These are phyloP conservation scores for Tulasnella sp. DNA, from an alignment of 768 basidiomycete species.

Conservation along the genomic window DNA sequence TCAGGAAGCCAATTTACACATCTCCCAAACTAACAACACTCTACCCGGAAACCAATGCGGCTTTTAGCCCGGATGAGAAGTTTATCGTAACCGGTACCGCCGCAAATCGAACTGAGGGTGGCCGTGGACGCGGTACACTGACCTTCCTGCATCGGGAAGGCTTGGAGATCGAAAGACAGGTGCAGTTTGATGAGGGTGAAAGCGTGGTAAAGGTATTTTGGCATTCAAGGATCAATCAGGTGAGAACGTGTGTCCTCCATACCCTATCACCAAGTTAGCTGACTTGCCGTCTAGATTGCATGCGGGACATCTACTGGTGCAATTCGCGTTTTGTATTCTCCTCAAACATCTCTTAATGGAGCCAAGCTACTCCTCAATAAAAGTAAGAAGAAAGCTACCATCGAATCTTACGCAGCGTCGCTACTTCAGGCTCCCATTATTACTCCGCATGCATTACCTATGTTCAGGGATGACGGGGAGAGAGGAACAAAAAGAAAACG, in stretches of 20 bases:
- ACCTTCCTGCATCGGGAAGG: constrained; percentile 59
- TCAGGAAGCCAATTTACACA: constrained; percentile 73
- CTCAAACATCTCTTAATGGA: constrained; percentile 77
- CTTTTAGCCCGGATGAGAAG: constrained; percentile 91
- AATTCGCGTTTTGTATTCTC: constrained; percentile 86
- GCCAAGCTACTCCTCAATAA: constrained; percentile 82
- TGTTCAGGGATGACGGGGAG: constrained; percentile 67
- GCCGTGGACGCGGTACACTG: constrained; percentile 41
- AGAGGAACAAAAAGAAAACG: constrained; percentile 61
- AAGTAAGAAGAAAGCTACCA: constrained; percentile 61
- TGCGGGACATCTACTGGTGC: constrained; percentile 78
- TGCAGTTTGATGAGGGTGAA: constrained; percentile 24
- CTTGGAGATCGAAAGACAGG: constrained; percentile 54
- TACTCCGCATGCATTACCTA: constrained; percentile 82
- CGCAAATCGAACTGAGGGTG: constrained; percentile 41
- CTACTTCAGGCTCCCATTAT: constrained; percentile 76
- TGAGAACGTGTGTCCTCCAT: constrained; percentile 28
- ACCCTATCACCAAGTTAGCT: not conserved
- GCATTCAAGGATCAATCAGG: constrained; percentile 98
- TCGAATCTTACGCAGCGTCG: constrained; percentile 83
- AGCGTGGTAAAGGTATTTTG: constrained; percentile 77
- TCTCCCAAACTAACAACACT: constrained; percentile 54
- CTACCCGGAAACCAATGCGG: constrained; percentile 86
- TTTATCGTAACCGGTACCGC: constrained; percentile 77
- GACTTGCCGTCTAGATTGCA: constrained; percentile 47